Conservation (phyloP, 306 rosid genomes). For the Cucurbita ficifolia region DNA sequence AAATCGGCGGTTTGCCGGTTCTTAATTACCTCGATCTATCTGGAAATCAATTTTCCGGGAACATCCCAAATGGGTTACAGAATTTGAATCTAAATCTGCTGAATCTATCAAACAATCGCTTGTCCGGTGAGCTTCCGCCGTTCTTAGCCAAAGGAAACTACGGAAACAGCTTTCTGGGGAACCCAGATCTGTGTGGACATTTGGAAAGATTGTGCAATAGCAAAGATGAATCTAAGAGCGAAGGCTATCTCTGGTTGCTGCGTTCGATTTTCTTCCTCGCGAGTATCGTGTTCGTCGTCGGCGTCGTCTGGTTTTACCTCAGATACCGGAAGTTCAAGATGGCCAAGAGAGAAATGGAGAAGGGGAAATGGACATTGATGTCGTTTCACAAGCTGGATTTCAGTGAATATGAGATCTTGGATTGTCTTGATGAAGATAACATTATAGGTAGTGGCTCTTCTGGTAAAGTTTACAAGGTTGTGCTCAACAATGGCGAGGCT, state of each 20-base stretch:
- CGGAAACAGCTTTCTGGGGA: slow-evolving; percentile 40
- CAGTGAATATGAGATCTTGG: slow-evolving; percentile 56
- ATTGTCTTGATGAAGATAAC: slow-evolving; percentile 56
- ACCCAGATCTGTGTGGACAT: slow-evolving; percentile 69
- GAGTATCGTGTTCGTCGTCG: slow-evolving; percentile 27
- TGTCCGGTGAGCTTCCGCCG: slow-evolving; percentile 71
- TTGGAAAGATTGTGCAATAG: background rate
- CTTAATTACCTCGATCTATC: slow-evolving; percentile 72
- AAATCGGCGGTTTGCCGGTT: slow-evolving; percentile 55
- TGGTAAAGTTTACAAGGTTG: slow-evolving; percentile 78
- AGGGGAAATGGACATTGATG: slow-evolving; percentile 82
- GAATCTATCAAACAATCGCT: slow-evolving; percentile 71
- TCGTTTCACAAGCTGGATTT: slow-evolving; percentile 78
- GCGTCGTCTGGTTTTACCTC: slow-evolving; percentile 26
- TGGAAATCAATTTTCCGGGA: slow-evolving; percentile 49
- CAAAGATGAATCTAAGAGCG: background rate
- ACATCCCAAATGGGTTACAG: slow-evolving; percentile 30
- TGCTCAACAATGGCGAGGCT: slow-evolving; percentile 25
- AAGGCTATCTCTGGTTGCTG: slow-evolving; percentile 5
- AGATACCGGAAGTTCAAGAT: slow-evolving; percentile 15
- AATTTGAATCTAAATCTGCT: slow-evolving; percentile 59
- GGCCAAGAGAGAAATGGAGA: slow-evolving; percentile 39
- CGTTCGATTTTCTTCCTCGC: slow-evolving; percentile 13
- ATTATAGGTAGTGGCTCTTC: slow-evolving; percentile 70
- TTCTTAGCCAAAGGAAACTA: slow-evolving; percentile 41